Conservation (phyloP, 305 asterid species). For the Caryopteris hybrid region DNA sequence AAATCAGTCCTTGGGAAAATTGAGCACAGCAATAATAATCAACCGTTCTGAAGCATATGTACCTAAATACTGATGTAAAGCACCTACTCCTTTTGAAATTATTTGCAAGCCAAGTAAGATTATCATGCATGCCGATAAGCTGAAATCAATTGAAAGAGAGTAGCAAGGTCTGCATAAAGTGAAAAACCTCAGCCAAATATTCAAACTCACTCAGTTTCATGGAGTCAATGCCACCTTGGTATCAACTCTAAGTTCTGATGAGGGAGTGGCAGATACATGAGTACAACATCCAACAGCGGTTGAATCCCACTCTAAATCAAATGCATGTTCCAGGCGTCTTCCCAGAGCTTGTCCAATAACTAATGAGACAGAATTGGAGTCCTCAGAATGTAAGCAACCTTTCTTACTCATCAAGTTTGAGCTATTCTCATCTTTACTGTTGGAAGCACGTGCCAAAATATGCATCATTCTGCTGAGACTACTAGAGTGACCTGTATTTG, state of each 20-base stretch:
- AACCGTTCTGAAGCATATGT: not conserved
- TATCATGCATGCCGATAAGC: not conserved
- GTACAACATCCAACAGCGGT: constrained; percentile 25
- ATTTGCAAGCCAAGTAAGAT: not conserved
- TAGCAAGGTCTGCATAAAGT: not conserved
- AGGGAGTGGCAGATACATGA: constrained; percentile 37
- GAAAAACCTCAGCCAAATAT: not conserved
- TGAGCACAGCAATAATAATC: not conserved
- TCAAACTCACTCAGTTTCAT: constrained; percentile 33
- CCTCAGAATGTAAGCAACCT: constrained; percentile 20
- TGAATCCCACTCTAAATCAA: constrained; percentile 56
- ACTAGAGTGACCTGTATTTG: constrained; percentile 19
- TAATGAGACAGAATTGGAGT: constrained; percentile 28
- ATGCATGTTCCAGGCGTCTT: constrained; percentile 56
- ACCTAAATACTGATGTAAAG: not conserved
- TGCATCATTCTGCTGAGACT: constrained; percentile 15
- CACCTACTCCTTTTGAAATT: not conserved
- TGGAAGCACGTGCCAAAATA: constrained; percentile 17
- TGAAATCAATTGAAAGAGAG: not conserved
- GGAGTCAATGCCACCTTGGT: constrained; percentile 35
- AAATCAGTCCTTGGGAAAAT: not conserved
- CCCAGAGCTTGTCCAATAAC: constrained; percentile 41
- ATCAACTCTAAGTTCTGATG: constrained; percentile 27
- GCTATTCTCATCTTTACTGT: constrained; percentile 17
- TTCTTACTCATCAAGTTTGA: constrained; percentile 24